Conservation (phyloP, 2,329 filamentous ascomycete genomes). For the Claviceps sorghi region DNA sequence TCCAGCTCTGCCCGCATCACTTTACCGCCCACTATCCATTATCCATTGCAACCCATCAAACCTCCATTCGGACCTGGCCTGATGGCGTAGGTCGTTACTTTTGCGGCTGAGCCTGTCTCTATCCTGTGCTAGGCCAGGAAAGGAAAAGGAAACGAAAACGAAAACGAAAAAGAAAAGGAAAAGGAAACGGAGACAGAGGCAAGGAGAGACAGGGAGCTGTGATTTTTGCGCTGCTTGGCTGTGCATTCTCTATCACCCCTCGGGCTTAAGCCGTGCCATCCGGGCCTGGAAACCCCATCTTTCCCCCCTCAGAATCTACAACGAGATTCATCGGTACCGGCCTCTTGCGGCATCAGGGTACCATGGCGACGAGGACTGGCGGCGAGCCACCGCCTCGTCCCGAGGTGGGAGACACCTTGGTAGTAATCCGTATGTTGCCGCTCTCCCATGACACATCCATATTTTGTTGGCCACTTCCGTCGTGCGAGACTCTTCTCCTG, state of each 20-base stretch:
- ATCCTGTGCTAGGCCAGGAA: constrained; percentile 1
- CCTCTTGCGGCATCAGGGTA: neutral
- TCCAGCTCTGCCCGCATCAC: neutral
- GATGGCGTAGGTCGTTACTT: constrained; percentile 6
- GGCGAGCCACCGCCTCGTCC: constrained; percentile 29
- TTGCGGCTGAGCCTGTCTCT: constrained; percentile 6
- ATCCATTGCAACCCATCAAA: neutral
- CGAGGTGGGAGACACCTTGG: constrained; percentile 50
- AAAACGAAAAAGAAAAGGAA: neutral
- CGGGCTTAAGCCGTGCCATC: neutral
- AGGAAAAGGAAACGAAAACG: neutral
- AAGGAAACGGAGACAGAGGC: neutral
- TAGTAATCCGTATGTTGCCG: constrained; percentile 53
- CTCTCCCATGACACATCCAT: neutral
- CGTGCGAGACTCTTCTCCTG: neutral
- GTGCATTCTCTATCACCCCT: constrained; percentile 1
- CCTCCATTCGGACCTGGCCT: constrained; percentile 2
- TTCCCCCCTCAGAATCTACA: neutral
- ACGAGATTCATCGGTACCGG: neutral
- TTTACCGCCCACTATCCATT: neutral
- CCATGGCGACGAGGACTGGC: constrained; percentile 29
- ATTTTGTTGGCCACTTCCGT: constrained; percentile 12
- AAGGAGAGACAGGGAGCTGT: neutral
- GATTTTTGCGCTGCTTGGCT: neutral
- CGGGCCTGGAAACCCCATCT: neutral